phyloP scores from a whole-genome alignment of 1,284 basidiomycete species.

The Rhodotorula sp. region DNA sequence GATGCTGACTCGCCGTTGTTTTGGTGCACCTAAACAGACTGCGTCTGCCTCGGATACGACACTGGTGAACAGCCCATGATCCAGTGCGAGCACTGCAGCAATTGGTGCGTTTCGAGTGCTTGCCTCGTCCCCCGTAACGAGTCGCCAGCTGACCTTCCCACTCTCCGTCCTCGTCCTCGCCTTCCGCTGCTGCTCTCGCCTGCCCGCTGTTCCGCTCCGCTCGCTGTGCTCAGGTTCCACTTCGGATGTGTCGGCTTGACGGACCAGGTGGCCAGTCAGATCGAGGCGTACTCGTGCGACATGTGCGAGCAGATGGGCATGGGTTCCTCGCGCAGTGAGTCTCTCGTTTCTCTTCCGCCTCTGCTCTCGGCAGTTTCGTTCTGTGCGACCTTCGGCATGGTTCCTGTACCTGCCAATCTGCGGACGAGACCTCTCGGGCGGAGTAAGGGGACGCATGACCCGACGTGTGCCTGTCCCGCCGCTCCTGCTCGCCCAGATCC shows the following conservation, averaged over 20 bases:
- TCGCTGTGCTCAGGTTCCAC: constrained; percentile 43
- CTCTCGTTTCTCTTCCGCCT: background rate
- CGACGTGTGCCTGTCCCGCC: too few species aligned
- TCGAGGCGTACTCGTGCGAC: constrained; percentile 45
- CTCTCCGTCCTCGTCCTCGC: background rate
- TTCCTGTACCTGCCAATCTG: background rate
- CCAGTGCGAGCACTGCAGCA: constrained; percentile 64
- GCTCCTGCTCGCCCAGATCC: too few species aligned
- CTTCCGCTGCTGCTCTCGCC: background rate
- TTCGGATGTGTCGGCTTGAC: constrained; percentile 44
- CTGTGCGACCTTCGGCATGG: background rate
- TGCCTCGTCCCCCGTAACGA: background rate
- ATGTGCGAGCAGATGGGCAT: constrained; percentile 45
- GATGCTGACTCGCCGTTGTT: background rate
- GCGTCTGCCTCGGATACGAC: constrained; percentile 52
- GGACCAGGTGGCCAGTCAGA: constrained; percentile 38
- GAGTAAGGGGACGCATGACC: too few species aligned
- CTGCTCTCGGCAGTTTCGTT: background rate
- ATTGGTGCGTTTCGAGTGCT: constrained; percentile 59
- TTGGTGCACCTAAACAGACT: constrained; percentile 21
- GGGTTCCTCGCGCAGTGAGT: constrained; percentile 44
- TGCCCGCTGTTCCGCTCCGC: background rate
- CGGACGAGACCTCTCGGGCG: too few species aligned
- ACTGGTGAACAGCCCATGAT: constrained; percentile 76
- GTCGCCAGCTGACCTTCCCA: background rate